Evolutionary conservation across 352 stramenopile species (phyloP), one percentile per base, ranked within the genome.

Genomic region (Globisporangium echinulatum): DNA sequence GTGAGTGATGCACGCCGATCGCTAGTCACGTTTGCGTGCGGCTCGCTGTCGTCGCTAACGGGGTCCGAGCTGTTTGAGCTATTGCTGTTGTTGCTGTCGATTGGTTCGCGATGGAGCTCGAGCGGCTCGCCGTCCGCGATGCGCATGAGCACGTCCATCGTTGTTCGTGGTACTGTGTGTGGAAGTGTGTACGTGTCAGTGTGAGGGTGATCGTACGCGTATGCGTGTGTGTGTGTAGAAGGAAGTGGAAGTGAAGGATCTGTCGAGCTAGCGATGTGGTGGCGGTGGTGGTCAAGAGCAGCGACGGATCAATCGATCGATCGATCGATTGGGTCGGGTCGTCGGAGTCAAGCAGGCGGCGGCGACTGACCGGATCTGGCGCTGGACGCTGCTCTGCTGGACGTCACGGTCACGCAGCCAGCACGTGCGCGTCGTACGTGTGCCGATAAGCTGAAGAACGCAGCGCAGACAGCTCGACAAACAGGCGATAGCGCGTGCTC

Each of bases 11-110:
- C 25, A 33, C 25, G 25, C 25, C 25, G 25, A 33, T 33, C 25
- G 25, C 2, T 33, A 33, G 25, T 33, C 25, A 56, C 10, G 63
- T 52, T 56, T 15, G 52, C 61, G 52, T 44, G 44, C 6, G 54
- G 46, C 48, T 56, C 54, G 52, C 36, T 52, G 58, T 50, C 40
- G 33, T 17, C 51, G 13, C 51, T 50, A 55, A 44, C 7, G 40
- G 7, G 40, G 7, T 44, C 40, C 40, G 11, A 44, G 40, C 11
- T 13, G 40, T 14, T 8, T 8, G 7, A 13, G 40, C 11, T 8
- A 13, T 51, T 14, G 39, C n/a, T 37, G 13, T 49, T 39, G 36
- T 17, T 25, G 13, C 7, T 13, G 57, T 63, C 56, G 38, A 33
- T 33, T 33, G 25, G 25, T 33, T 33, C 25, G 25, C 25, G 25